Conservation (phyloP, 2,329 filamentous ascomycete species). For the Cadophora sp. region DNA sequence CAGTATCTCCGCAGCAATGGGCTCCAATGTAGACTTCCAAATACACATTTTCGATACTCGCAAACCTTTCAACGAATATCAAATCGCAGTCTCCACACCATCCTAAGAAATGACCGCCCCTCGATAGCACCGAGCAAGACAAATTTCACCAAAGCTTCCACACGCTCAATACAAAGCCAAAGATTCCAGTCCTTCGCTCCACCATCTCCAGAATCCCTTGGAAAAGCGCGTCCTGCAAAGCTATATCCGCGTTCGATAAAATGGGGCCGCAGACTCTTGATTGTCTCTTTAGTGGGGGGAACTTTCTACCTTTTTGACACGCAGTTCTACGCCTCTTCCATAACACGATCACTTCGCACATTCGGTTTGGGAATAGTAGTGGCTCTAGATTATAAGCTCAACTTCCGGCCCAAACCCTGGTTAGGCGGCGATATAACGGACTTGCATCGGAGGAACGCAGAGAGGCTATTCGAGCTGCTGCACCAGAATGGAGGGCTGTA, state of each 20-base stretch:
- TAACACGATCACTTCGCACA: constrained; percentile 80
- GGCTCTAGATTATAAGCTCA: constrained; percentile 94
- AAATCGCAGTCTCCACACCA: constrained; percentile 10
- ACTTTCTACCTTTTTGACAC: constrained; percentile 72
- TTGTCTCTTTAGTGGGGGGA: constrained; percentile 65
- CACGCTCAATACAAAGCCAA: constrained; percentile 45
- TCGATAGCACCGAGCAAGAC: constrained; percentile 19
- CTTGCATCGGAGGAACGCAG: constrained; percentile 83
- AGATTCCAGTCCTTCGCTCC: constrained; percentile 72
- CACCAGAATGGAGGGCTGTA: constrained; percentile 91
- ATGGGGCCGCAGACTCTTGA: constrained; percentile 78
- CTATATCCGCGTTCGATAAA: constrained; percentile 73
- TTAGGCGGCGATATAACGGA: constrained; percentile 76
- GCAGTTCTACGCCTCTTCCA: constrained; percentile 78
- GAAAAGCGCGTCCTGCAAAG: constrained; percentile 72
- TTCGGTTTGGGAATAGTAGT: constrained; percentile 81
- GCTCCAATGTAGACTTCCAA: constrained; percentile 13
- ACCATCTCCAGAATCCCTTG: constrained; percentile 79
- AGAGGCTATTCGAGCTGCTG: constrained; percentile 81
- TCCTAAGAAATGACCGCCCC: constrained; percentile 25
- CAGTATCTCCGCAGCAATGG: constrained; percentile 29
- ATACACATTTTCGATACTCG: constrained; percentile 4
- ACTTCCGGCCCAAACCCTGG: constrained; percentile 83
- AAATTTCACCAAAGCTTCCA: constrained; percentile 20
- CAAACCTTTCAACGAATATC: constrained; percentile 19